Evolutionary conservation across 2,329 filamentous ascomycete species (phyloP).

Genomic region (Pestalotiopsis sp.): DNA sequence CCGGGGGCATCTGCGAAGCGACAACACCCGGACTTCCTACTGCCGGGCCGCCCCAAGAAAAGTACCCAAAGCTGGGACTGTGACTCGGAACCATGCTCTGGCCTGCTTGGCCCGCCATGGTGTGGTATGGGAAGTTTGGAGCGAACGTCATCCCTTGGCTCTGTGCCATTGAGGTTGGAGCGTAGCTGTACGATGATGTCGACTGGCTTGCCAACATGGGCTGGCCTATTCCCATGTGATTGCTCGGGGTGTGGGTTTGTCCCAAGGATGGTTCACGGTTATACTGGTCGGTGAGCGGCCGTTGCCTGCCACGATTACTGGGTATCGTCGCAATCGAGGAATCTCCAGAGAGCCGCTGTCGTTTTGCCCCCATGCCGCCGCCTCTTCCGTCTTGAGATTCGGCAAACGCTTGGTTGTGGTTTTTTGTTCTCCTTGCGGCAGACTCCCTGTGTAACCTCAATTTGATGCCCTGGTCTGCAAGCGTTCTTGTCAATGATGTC

Average conservation of each 20-base stretch:
- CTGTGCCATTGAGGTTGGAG: background rate
- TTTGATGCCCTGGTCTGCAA: background rate
- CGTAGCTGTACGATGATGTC: background rate
- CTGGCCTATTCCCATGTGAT: background rate
- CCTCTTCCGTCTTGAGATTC: background rate
- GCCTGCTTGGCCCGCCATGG: background rate
- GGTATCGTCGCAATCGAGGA: background rate
- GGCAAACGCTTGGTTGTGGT: background rate
- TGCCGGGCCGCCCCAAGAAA: no score
- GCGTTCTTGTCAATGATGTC: background rate
- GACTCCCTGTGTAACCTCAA: background rate
- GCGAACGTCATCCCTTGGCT: background rate
- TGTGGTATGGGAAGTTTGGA: background rate
- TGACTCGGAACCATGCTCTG: background rate
- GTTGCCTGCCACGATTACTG: background rate
- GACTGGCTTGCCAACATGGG: background rate
- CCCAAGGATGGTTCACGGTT: background rate
- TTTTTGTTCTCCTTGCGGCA: background rate
- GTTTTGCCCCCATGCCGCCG: background rate
- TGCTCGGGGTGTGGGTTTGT: background rate
- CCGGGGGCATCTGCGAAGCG: background rate
- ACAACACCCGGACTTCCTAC: background rate
- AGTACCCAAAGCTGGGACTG: background rate
- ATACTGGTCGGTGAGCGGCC: background rate
- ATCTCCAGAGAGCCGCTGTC: background rate